phyloP scores from a whole-genome alignment of 345 rosid species.

The Bruguiera parviflora region DNA sequence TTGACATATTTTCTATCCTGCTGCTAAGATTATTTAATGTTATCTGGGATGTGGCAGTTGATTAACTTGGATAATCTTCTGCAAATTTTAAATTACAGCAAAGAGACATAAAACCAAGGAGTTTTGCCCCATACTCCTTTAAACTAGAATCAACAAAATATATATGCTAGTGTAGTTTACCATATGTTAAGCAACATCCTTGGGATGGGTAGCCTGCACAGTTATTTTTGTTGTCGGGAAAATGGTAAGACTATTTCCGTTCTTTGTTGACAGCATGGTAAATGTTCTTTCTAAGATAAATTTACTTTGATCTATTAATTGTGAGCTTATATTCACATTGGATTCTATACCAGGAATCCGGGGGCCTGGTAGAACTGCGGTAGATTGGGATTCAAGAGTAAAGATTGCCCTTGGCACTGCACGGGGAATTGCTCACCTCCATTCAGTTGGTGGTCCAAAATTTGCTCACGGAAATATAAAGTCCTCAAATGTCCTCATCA shows the following conservation, averaged over 20 bases:
- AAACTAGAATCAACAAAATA: not conserved
- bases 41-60: too few relatives aligned
- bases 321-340: not conserved
- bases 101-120: too few relatives aligned
- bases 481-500: conserved; percentile 74
- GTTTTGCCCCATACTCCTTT: not conserved
- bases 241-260: not conserved
- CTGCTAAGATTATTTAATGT: too few relatives aligned
- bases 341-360: conserved; percentile 45
- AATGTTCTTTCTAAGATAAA: not conserved
- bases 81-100: too few relatives aligned
- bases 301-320: not conserved
- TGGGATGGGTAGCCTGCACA: not conserved
- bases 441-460: conserved; percentile 63
- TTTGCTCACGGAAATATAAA: conserved; percentile 81
- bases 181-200: not conserved
- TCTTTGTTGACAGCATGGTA: not conserved
- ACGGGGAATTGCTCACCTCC: conserved; percentile 70
- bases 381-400: conserved; percentile 71
- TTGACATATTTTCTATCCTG: not conserved
- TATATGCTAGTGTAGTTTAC: not conserved
- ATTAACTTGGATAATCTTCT: too few relatives aligned
- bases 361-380: conserved; percentile 51
- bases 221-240: not conserved
- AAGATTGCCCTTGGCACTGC: conserved; percentile 66